phyloP scores from a whole-genome alignment of 345 rosid genomes.

The thale cress (Arabidopsis thaliana) region TAIR10.1 NC_003070.9:10694501-10695000 shows the following conservation, averaged over 20 bases:
- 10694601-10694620: background rate
- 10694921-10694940: no score
- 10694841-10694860: background rate
- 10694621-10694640: background rate
- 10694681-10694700: background rate
- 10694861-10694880: background rate
- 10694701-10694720: background rate
- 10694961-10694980: no score
- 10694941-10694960: no score
- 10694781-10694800: no score
- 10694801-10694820: no score
- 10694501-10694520: no score
- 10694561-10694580: no score
- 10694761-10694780: background rate
- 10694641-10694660: background rate
- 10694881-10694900: background rate
- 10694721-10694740: background rate
- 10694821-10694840: background rate
- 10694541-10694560: no score
- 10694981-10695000: no score
- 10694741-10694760: background rate
- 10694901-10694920: background rate
- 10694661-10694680: background rate
- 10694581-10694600: background rate
- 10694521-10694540: no score